Percentiles rank a stretch among this genome's conserved stretches.
Evolutionary conservation across 2,329 filamentous ascomycete genomes (phyloP).

Genomic region (Penicillium hordei): DNA sequence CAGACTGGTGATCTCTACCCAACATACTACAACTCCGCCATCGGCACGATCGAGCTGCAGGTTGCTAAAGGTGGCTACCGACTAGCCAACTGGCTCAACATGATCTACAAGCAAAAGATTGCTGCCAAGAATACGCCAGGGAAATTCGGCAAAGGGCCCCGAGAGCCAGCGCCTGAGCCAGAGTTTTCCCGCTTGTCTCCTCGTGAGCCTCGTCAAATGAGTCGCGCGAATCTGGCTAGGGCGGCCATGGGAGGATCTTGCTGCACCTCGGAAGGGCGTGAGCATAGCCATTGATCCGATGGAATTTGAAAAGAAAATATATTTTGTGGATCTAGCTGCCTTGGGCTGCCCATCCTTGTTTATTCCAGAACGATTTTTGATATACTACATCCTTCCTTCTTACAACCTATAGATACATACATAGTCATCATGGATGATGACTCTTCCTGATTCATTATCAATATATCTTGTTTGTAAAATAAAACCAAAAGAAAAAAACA

Average conservation of each 20-base stretch:
- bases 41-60: constrained; percentile 60
- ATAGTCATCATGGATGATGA: too few species aligned
- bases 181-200: constrained; percentile 12
- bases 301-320: background rate
- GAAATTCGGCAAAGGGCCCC: background rate
- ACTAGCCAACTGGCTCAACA: constrained; percentile 55
- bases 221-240: constrained; percentile 22
- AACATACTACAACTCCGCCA: constrained; percentile 53
- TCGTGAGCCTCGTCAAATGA: constrained; percentile 13
- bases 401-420: too few species aligned
- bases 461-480: too few species aligned
- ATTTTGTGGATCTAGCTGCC: background rate
- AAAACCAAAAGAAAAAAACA: too few species aligned
- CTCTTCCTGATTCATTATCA: too few species aligned
- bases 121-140: constrained; percentile 17
- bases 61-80: constrained; percentile 69
- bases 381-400: background rate
- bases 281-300: constrained; percentile 7
- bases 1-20: constrained; percentile 64
- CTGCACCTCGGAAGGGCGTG: constrained; percentile 14
- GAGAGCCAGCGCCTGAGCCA: background rate
- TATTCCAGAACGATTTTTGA: background rate
- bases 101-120: constrained; percentile 18
- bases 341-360: background rate
- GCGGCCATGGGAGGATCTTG: constrained; percentile 24